Percentiles rank a stretch among this genome's conserved stretches.
Evolutionary conservation across 139 green algal species (phyloP).

Genomic region (Chlorella sp.): DNA sequence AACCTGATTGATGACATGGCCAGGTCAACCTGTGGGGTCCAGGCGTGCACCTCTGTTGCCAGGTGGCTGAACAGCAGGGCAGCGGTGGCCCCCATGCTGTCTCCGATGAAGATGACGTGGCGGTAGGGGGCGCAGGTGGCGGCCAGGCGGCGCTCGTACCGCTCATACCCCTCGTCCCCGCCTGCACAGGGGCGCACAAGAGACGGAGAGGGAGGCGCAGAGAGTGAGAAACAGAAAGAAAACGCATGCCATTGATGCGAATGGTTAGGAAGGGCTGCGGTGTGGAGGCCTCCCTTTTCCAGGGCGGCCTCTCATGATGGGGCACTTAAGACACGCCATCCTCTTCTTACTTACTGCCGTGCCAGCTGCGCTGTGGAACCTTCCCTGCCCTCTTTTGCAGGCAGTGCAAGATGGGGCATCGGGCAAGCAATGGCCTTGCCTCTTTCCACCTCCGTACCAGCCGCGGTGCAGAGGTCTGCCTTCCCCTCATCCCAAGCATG

Average conservation of each 20-base stretch:
- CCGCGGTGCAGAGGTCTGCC: too few species aligned
- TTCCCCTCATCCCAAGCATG: too few species aligned
- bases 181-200: background rate
- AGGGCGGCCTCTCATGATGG: background rate
- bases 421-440: too few species aligned
- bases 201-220: background rate
- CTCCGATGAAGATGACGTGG: conserved; percentile 87
- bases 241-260: background rate
- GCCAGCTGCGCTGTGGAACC: too few species aligned
- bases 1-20: conserved; percentile 59
- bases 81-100: conserved; percentile 93
- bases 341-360: too few species aligned
- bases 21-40: conserved; percentile 83
- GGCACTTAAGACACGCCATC: background rate
- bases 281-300: background rate
- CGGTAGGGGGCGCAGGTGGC: conserved; percentile 64
- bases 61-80: conserved; percentile 81
- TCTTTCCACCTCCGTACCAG: too few species aligned
- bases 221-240: too few species aligned
- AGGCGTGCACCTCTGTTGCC: conserved; percentile 85
- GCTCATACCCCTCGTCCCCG: conserved; percentile 47
- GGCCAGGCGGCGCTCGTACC: conserved; percentile 51
- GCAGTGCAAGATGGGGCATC: too few species aligned
- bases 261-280: background rate
- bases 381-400: too few species aligned